Evolutionary conservation across 2,329 filamentous ascomycete species (phyloP).

Genomic region (Talaromyces marneffei): DNA sequence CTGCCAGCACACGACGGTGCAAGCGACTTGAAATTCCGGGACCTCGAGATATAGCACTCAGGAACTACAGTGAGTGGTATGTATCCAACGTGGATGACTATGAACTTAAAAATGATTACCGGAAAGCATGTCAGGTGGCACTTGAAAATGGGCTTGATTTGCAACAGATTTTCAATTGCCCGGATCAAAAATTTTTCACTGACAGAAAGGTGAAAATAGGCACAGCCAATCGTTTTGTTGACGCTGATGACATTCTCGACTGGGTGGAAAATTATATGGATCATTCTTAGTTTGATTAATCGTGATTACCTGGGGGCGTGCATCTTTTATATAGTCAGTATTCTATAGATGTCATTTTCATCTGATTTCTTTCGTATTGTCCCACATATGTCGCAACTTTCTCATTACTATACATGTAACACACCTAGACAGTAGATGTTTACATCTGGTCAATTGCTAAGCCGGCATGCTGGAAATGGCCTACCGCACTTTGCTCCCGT

Average conservation of each 20-base stretch:
- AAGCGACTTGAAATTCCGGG: constrained; percentile 20
- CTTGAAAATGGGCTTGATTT: constrained; percentile 22
- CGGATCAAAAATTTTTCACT: constrained; percentile 27
- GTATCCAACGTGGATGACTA: constrained; percentile 20
- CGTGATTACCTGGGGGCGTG: too few species aligned
- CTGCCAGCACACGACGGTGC: constrained; percentile 6
- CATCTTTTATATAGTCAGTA: too few species aligned
- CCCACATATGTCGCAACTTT: too few species aligned
- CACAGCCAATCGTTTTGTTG: constrained; percentile 17
- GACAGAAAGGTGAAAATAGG: constrained; percentile 26
- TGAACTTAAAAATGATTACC: constrained; percentile 20
- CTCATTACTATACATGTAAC: too few species aligned
- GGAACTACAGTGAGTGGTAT: constrained; percentile 25
- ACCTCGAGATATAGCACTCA: constrained; percentile 20
- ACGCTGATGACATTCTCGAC: constrained; percentile 3
- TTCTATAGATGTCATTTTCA: too few species aligned
- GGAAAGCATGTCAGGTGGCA: constrained; percentile 22
- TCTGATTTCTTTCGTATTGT: too few species aligned
- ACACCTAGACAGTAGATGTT: too few species aligned
- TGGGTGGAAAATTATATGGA: too few species aligned
- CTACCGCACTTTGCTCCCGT: constrained; percentile 20
- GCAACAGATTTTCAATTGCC: constrained; percentile 26
- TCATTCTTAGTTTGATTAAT: too few species aligned
- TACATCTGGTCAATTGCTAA: too few species aligned
- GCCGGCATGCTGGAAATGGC: constrained; percentile 26